Evolutionary conservation across 805 yeast species (phyloP).

Genomic region (Yarrowia divulgata): DNA sequence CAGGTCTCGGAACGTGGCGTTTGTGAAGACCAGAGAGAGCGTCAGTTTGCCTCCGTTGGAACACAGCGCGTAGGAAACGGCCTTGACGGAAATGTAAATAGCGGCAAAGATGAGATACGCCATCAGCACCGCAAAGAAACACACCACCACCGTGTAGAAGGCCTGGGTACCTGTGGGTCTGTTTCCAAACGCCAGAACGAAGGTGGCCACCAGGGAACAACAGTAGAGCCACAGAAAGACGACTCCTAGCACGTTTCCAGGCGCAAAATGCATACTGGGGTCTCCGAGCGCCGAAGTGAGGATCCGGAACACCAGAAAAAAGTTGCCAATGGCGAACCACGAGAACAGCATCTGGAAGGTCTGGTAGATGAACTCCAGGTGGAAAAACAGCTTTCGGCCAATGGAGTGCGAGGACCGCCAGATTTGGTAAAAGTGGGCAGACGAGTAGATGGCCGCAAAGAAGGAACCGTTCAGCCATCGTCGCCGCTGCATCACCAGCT

Average conservation of each 20-base stretch:
- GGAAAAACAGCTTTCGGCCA: slow-evolving; percentile 72
- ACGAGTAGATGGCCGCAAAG: slow-evolving; percentile 90
- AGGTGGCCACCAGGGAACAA: slow-evolving; percentile 80
- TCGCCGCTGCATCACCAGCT: slow-evolving; percentile 88
- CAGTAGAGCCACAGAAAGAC: slow-evolving; percentile 85
- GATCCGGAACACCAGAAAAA: slow-evolving; percentile 87
- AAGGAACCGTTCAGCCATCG: slow-evolving; percentile 98
- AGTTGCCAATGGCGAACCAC: slow-evolving; percentile 92
- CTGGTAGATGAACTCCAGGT: slow-evolving; percentile 82
- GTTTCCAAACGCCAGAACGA: slow-evolving; percentile 90
- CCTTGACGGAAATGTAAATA: slow-evolving; percentile 74
- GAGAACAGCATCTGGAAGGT: slow-evolving; percentile 75
- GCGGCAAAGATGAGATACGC: slow-evolving; percentile 89
- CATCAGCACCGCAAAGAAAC: slow-evolving; percentile 88
- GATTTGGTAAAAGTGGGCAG: slow-evolving; percentile 75
- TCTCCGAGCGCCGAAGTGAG: slow-evolving; percentile 80
- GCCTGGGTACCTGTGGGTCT: slow-evolving; percentile 88
- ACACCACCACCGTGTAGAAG: slow-evolving; percentile 76
- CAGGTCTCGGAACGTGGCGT: slow-evolving; percentile 81
- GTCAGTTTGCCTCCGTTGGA: slow-evolving; percentile 55
- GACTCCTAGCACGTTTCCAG: slow-evolving; percentile 79
- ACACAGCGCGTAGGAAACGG: slow-evolving; percentile 65
- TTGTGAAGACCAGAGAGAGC: slow-evolving; percentile 59
- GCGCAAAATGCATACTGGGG: slow-evolving; percentile 64
- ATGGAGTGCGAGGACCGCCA: slow-evolving; percentile 77